Evolutionary conservation across 2,329 filamentous ascomycete genomes (phyloP).

Genomic region (Diaporthe eres): DNA sequence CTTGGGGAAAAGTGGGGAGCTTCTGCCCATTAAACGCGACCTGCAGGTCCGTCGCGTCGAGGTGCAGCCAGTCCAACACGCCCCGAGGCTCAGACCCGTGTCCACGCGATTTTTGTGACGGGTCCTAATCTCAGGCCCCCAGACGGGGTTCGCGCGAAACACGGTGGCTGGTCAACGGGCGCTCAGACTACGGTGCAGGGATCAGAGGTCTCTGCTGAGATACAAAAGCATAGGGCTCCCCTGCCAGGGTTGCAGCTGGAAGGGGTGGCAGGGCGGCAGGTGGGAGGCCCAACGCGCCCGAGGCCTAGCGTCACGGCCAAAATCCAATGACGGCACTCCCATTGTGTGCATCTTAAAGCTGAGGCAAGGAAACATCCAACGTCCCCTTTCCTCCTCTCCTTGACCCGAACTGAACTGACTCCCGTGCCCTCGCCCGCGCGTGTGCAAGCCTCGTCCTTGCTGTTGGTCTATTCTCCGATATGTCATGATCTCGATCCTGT

Average conservation of each 20-base stretch:
- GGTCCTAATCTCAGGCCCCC: conserved; percentile 2
- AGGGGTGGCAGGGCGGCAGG: conserved; percentile 12
- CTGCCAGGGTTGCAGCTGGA: conserved; percentile 27
- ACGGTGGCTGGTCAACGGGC: background rate
- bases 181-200: background rate
- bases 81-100: conserved; percentile 25
- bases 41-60: conserved; percentile 32
- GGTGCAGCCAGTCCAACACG: conserved; percentile 22
- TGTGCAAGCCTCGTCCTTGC: conserved; percentile 34
- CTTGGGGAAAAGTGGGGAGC: conserved; percentile 24
- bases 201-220: conserved; percentile 27
- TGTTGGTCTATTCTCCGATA: conserved; percentile 24
- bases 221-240: conserved; percentile 26
- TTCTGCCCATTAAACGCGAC: conserved; percentile 40
- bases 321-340: conserved; percentile 33
- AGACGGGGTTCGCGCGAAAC: background rate
- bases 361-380: conserved; percentile 27
- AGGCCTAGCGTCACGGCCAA: conserved; percentile 25
- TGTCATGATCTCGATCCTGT: conserved; percentile 37
- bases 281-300: conserved; percentile 21
- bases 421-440: conserved; percentile 9
- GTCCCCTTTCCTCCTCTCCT: conserved; percentile 15
- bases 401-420: conserved; percentile 11
- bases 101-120: conserved; percentile 37
- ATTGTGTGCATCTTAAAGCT: conserved; percentile 29